Evolutionary conservation across 371 early-diverging fungal genomes (phyloP).

Genomic region (Lichtheimia ramosa): DNA sequence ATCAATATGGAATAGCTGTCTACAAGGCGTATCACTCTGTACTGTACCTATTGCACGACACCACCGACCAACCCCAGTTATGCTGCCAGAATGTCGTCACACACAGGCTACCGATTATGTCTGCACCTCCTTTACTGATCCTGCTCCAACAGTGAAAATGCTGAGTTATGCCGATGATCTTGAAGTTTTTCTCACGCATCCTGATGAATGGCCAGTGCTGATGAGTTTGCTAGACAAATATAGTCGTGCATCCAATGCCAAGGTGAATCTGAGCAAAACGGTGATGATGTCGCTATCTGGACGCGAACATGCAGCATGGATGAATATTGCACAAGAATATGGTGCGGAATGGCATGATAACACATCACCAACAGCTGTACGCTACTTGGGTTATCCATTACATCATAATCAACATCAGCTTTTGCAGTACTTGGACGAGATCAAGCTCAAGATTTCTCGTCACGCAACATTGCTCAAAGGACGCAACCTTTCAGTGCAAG

Average conservation of each 20-base stretch:
- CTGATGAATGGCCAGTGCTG: background rate
- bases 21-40: too few species aligned
- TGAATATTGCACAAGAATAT: too few species aligned
- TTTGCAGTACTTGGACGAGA: background rate
- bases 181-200: background rate
- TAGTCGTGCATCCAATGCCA: slow-evolving; percentile 5
- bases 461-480: background rate
- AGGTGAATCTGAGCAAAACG: background rate
- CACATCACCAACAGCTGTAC: background rate
- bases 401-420: too few species aligned
- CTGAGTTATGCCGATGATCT: slow-evolving; percentile 12
- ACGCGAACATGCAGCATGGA: background rate
- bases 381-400: background rate
- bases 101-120: too few species aligned
- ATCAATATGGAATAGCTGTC: background rate
- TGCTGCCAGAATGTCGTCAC: too few species aligned
- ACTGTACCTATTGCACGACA: too few species aligned
- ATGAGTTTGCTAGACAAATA: background rate
- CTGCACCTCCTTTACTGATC: background rate
- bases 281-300: slow-evolving; percentile 1
- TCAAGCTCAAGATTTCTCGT: background rate
- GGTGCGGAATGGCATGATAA: background rate
- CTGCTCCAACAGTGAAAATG: too few species aligned
- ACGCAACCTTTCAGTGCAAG: background rate
- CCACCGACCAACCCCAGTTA: too few species aligned